Evolutionary conservation across 768 basidiomycete genomes (phyloP).

Genomic region (Agaricus sinodeliciosus): DNA sequence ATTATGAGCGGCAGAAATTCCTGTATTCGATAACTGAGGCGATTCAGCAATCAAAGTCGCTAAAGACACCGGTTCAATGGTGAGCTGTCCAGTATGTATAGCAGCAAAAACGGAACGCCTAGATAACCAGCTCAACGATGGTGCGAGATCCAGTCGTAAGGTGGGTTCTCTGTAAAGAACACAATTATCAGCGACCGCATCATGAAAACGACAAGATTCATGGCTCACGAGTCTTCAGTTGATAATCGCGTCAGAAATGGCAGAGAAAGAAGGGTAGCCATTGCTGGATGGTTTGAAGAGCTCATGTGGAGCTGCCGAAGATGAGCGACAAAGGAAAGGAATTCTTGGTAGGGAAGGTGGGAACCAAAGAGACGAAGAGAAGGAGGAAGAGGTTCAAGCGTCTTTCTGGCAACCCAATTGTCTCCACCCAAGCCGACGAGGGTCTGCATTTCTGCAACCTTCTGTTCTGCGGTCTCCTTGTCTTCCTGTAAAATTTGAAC

Average conservation of each 20-base stretch:
- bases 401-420: slow-evolving; percentile 51
- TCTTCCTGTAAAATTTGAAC: slow-evolving; percentile 71
- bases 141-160: slow-evolving; percentile 87
- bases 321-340: slow-evolving; percentile 69
- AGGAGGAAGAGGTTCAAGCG: slow-evolving; percentile 10
- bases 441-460: slow-evolving; percentile 40
- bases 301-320: slow-evolving; percentile 63
- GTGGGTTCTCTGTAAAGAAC: slow-evolving; percentile 69
- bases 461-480: slow-evolving; percentile 54
- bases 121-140: slow-evolving; percentile 91
- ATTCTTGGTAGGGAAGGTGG: slow-evolving; percentile 78
- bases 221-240: slow-evolving; percentile 75
- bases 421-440: slow-evolving; percentile 66
- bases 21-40: slow-evolving; percentile 28
- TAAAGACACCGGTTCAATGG: slow-evolving; percentile 79
- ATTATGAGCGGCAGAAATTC: slow-evolving; percentile 37
- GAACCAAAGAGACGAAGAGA: slow-evolving; percentile 48
- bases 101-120: slow-evolving; percentile 78
- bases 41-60: slow-evolving; percentile 51
- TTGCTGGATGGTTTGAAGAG: slow-evolving; percentile 53
- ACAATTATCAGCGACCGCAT: slow-evolving; percentile 9
- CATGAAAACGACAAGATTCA: not conserved
- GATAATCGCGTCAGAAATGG: slow-evolving; percentile 74
- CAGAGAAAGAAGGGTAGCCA: slow-evolving; percentile 68
- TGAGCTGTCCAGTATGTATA: slow-evolving; percentile 81